Evolutionary conservation across 2,329 filamentous ascomycete genomes (phyloP).

Genomic region (Fusarium pseudoanthophilum): DNA sequence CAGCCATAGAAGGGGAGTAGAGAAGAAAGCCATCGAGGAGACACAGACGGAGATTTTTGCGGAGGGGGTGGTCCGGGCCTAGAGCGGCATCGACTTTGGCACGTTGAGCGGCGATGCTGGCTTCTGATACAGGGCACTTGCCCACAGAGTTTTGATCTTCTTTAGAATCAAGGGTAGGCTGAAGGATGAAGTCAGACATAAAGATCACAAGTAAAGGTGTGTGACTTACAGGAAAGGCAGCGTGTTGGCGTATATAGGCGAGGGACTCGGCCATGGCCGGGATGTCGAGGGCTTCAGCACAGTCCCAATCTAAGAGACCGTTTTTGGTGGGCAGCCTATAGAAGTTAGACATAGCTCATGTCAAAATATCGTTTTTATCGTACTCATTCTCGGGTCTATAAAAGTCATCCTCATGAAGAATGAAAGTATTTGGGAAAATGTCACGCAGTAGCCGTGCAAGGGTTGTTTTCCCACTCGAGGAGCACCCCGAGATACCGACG

Average conservation of each 20-base stretch:
- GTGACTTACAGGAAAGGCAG: slow-evolving; percentile 68
- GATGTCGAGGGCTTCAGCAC: slow-evolving; percentile 80
- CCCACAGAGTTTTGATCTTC: slow-evolving; percentile 73
- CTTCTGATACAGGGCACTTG: slow-evolving; percentile 61
- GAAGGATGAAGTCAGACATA: not conserved
- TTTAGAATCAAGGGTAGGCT: slow-evolving; percentile 50
- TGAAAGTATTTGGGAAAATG: slow-evolving; percentile 81
- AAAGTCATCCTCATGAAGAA: slow-evolving; percentile 97
- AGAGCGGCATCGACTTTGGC: slow-evolving; percentile 61
- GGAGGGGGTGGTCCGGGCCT: slow-evolving; percentile 54
- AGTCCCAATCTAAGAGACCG: slow-evolving; percentile 90
- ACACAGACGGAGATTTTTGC: slow-evolving; percentile 62
- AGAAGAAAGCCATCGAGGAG: slow-evolving; percentile 92
- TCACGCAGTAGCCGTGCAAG: slow-evolving; percentile 85
- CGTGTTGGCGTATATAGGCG: slow-evolving; percentile 74
- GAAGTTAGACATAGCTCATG: not conserved
- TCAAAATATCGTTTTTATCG: slow-evolving; percentile 38
- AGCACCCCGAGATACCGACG: slow-evolving; percentile 87
- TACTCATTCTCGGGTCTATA: slow-evolving; percentile 83
- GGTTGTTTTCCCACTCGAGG: slow-evolving; percentile 95
- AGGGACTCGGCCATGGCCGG: slow-evolving; percentile 74
- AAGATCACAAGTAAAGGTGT: not conserved
- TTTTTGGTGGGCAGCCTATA: slow-evolving; percentile 63
- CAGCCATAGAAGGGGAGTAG: slow-evolving; percentile 68
- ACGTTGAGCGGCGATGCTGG: slow-evolving; percentile 59